Evolutionary conservation across 2,329 filamentous ascomycete species (phyloP).

Genomic region (Raffaelea arxii): DNA sequence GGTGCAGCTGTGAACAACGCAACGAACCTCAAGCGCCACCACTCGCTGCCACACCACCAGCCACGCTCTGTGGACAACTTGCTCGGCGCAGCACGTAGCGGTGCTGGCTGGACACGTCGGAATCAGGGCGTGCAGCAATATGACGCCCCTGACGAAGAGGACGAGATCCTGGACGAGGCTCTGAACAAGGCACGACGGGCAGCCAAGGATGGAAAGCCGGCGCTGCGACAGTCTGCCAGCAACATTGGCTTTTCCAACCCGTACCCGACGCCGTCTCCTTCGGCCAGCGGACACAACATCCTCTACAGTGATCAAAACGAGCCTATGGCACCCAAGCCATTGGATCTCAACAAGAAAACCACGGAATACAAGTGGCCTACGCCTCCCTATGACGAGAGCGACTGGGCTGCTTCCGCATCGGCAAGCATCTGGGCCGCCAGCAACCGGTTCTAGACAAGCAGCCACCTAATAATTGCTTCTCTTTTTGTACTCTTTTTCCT

Average conservation of each 20-base stretch:
- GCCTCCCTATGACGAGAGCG: slow-evolving; percentile 85
- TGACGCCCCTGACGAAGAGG: slow-evolving; percentile 91
- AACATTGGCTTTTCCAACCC: slow-evolving; percentile 52
- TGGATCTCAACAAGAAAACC: slow-evolving; percentile 55
- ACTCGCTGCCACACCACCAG: slow-evolving; percentile 54
- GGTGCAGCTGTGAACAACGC: too few relatives aligned
- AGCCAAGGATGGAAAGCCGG: slow-evolving; percentile 41
- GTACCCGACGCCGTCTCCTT: slow-evolving; percentile 61
- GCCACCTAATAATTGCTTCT: not conserved
- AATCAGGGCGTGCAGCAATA: slow-evolving; percentile 76
- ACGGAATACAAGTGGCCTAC: slow-evolving; percentile 75
- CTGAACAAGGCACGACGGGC: slow-evolving; percentile 67
- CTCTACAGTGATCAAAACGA: slow-evolving; percentile 61
- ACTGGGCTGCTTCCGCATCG: slow-evolving; percentile 78
- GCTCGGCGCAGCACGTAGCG: slow-evolving; percentile 40
- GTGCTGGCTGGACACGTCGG: slow-evolving; percentile 55
- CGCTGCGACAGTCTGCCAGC: slow-evolving; percentile 53
- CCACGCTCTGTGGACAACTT: slow-evolving; percentile 56
- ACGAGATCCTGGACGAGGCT: slow-evolving; percentile 87
- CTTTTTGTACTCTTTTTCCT: not conserved
- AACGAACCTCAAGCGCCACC: slow-evolving; percentile 55
- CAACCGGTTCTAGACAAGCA: slow-evolving; percentile 42
- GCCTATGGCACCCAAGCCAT: slow-evolving; percentile 56
- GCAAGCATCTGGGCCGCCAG: slow-evolving; percentile 72
- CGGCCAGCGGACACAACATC: slow-evolving; percentile 70